phyloP scores from a whole-genome alignment of 768 basidiomycete species.

The Rhodosporidiobolus odoratus region DNA sequence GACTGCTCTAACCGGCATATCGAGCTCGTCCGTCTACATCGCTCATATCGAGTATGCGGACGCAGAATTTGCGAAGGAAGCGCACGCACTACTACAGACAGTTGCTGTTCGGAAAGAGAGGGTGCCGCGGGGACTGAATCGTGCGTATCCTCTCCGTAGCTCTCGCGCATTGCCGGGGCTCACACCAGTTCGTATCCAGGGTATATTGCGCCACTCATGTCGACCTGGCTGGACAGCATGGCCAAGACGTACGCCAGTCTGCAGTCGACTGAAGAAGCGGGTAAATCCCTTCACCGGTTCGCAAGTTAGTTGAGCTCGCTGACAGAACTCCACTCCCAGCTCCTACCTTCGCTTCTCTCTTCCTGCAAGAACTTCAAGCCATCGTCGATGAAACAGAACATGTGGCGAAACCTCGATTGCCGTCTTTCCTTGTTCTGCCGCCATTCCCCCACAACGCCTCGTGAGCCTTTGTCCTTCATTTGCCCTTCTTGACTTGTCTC shows the following conservation, averaged over 20 bases:
- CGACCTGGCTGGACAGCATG: slow-evolving; percentile 2
- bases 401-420: neutral
- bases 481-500: neutral
- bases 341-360: neutral
- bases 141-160: neutral
- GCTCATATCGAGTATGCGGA: slow-evolving; percentile 14
- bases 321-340: neutral
- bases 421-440: neutral
- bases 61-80: neutral
- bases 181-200: neutral
- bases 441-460: neutral
- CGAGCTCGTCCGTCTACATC: neutral
- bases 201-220: neutral
- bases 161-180: neutral
- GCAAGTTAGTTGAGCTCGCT: neutral
- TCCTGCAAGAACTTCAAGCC: neutral
- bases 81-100: neutral
- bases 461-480: neutral
- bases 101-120: neutral
- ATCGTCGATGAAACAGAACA: neutral
- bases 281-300: neutral
- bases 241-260: neutral
- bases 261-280: too few relatives aligned
- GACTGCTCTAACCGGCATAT: neutral
- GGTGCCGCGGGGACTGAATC: neutral